Evolutionary conservation across 192 early-diverging fungal species (phyloP), one percentile per base, ranked within the genome.

Genomic region (Backusella sp.): DNA sequence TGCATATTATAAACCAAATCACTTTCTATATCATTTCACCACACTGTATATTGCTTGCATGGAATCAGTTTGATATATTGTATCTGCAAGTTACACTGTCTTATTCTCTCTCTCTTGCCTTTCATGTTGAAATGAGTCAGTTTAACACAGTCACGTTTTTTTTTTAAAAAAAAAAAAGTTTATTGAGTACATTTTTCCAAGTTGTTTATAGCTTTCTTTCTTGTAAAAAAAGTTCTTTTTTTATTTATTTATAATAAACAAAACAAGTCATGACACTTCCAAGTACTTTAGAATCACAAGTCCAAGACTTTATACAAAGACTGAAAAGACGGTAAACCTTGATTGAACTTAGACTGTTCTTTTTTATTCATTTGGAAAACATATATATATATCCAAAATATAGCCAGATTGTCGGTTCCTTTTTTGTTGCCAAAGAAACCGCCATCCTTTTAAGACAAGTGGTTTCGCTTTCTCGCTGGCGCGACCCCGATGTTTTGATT

Each of bases 381-480:
- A 39, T 39, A 71, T 4, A 36, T 21, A 39, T 44, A 69, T 15
- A 44, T n/a, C n/a, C 42, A 44, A 44, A 12, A 39, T 68, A 28
- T 70, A 87, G 92, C 19, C 91, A 94, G 77, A 76, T 92, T 19
- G 84, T 86, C 23, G 91, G 91, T 75, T 91, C 93, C 23, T 91
- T 85, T 34, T 79, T 79, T 17, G 88, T 94, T 30, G 86, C 91
- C 35, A 84, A 89, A 30, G 92, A 94, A 76, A 97, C 95, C 0
- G 87, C 90, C 30, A 88, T 84, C 52, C 81, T 97, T 44, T 86
- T 97, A 52, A 84, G 92, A 46, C 94, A 91, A 41, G 90, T 95
- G 8, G 87, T 98, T 15, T 89, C 96, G 1, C 85, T 85, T 56
- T 92, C 87, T 53, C 88, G 91, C 37, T 96, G 96, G 92, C 86